These are phyloP conservation scores for Eucommia ulmoides DNA, from an alignment of 257 asterid genomes.

Conservation along the genomic window DNA sequence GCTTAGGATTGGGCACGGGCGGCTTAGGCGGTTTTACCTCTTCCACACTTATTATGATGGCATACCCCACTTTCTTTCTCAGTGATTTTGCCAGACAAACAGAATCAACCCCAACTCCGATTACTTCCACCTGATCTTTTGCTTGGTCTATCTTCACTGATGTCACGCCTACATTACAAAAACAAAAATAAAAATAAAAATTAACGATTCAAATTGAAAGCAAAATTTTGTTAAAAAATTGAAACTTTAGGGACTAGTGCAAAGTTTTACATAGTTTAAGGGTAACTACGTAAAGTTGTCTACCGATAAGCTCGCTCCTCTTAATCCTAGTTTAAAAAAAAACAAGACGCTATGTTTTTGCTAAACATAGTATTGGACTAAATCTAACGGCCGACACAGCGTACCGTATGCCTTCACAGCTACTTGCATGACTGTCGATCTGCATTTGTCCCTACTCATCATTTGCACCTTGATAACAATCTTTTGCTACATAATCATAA, in stretches of 20 bases:
- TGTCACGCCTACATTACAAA: conserved; percentile 16
- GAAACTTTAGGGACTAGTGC: too few species aligned
- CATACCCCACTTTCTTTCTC: conserved; percentile 5
- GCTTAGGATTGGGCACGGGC: too few species aligned
- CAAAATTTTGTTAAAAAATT: too few species aligned
- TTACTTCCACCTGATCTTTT: conserved; percentile 15
- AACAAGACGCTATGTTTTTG: background rate
- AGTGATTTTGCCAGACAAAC: conserved; percentile 4
- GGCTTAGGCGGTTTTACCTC: background rate
- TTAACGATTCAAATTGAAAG: too few species aligned
- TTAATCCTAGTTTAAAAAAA: too few species aligned
- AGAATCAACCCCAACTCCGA: conserved; percentile 26
- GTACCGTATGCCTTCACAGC: conserved; percentile 11
- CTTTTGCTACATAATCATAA: conserved; percentile 15
- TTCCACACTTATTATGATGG: background rate
- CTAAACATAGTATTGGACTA: too few species aligned
- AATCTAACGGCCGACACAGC: too few species aligned
- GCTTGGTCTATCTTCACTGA: conserved; percentile 13
- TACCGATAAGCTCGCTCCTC: background rate
- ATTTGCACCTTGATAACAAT: conserved; percentile 8
- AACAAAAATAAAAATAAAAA: too few species aligned
- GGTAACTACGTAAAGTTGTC: background rate
- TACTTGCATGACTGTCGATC: conserved; percentile 17
- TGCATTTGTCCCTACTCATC: conserved; percentile 2
- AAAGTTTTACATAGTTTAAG: background rate